Conservation (phyloP, 148 eudicot genomes). For the Spergularia marina region DNA sequence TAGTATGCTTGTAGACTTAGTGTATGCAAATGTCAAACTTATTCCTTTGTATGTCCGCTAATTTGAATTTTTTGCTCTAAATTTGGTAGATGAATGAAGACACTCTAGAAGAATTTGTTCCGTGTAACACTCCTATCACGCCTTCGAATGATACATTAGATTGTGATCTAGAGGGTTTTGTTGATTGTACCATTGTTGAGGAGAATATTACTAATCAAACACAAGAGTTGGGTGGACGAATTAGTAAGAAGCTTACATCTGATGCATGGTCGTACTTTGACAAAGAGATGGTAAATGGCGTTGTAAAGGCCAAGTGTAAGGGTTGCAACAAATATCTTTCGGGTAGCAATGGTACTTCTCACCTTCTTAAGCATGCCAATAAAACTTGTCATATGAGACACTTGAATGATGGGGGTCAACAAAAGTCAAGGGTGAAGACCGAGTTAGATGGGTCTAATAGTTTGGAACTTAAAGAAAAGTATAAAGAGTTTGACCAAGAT, state of each 20-base stretch:
- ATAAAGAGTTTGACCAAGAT: neutral
- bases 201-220: too few species aligned
- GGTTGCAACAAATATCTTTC: neutral
- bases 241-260: neutral
- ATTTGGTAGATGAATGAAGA: too few species aligned
- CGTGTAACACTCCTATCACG: too few species aligned
- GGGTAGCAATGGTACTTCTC: neutral
- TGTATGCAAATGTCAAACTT: too few species aligned
- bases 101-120: too few species aligned
- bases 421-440: neutral
- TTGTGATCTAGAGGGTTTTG: too few species aligned
- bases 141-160: too few species aligned
- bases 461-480: neutral
- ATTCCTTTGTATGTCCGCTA: too few species aligned
- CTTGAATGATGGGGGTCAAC: neutral
- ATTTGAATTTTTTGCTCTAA: too few species aligned
- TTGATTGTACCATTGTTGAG: too few species aligned
- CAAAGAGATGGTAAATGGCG: neutral
- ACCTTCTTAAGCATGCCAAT: neutral
- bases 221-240: too few species aligned
- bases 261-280: neutral
- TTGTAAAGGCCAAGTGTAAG: neutral
- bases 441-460: neutral
- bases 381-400: neutral
- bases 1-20: too few species aligned